Evolutionary conservation across 2,329 filamentous ascomycete species (phyloP), one percentile per base, ranked within the genome.

Genomic region (Paraconiothyrium brasiliense): DNA sequence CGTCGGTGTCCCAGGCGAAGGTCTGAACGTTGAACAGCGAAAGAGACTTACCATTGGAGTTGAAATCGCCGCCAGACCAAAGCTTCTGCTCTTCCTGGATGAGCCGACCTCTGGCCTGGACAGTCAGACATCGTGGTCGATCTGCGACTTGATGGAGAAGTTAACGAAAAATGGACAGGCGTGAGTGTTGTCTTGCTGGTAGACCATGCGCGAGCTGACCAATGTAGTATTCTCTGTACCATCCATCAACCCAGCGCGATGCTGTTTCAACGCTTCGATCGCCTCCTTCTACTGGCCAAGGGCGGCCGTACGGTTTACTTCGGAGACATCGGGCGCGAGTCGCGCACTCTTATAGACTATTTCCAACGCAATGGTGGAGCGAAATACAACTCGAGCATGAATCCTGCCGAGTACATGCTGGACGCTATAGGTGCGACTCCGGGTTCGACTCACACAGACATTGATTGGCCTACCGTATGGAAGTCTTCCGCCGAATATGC

Each of bases 211-310:
- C 8, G 24, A 32, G n/a, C 52, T 55, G 4, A 55, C 9, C n/a
- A 3, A 4, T 55, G 4, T 24, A 55, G 52, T 54, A 92, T 97
- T 78, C 88, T 97, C 16, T 97, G 93, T 82, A 97, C 94, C 0
- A 97, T 97, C 63, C 94, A 98, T 78, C 94, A 98, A 79, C 94
- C 94, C 16, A 96, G 92, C 13, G 93, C 93, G 39, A 93, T 97
- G 86, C 85, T 97, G 56, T 97, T 97, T 83, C 92, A 97, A 77
- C 90, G 92, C 61, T 97, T 95, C 75, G 92, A 95, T 72, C 87
- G 91, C 60, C 86, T 95, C 7, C 84, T 94, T 32, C 92, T 95
- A 82, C 82, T 94, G 11, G 89, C 89, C 24, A 89, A 87, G 71
- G 92, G 92, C 58, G 92, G 92, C 58, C 86, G 84, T 73, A 93